phyloP scores from a whole-genome alignment of 1,284 basidiomycete genomes.

The Dichomitus squalens region DNA sequence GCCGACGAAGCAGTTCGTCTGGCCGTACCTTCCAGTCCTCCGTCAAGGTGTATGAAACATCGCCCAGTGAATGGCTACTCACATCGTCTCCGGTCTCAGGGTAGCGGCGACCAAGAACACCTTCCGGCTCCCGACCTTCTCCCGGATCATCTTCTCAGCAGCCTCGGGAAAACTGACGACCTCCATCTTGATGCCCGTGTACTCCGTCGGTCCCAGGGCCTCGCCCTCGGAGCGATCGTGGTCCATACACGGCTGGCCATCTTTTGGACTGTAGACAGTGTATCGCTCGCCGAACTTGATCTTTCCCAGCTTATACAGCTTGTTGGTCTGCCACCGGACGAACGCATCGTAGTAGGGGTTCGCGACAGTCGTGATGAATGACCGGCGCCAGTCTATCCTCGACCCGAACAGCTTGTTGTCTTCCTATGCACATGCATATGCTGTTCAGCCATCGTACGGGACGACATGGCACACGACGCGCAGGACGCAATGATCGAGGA shows the following conservation, averaged over 20 bases:
- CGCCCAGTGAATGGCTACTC: slow-evolving; percentile 32
- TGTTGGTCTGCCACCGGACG: slow-evolving; percentile 98
- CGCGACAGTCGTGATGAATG: slow-evolving; percentile 93
- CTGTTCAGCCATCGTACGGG: neutral
- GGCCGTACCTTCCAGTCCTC: slow-evolving; percentile 77
- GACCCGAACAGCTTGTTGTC: slow-evolving; percentile 91
- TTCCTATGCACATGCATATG: slow-evolving; percentile 41
- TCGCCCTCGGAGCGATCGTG: slow-evolving; percentile 98
- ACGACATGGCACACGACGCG: neutral
- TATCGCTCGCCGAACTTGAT: slow-evolving; percentile 99
- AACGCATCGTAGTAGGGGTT: slow-evolving; percentile 99
- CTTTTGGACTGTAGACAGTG: slow-evolving; percentile 99
- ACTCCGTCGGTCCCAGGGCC: slow-evolving; percentile 94
- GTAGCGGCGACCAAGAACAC: slow-evolving; percentile 96
- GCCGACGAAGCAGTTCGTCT: slow-evolving; percentile 98
- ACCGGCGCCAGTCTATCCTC: slow-evolving; percentile 96
- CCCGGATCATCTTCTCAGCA: slow-evolving; percentile 63
- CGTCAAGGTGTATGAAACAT: neutral
- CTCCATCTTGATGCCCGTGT: slow-evolving; percentile 95
- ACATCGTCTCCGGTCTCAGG: slow-evolving; percentile 97
- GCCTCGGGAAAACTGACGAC: slow-evolving; percentile 80
- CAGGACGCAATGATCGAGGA: slow-evolving; percentile 14
- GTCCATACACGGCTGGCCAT: slow-evolving; percentile 99
- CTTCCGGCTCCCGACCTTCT: slow-evolving; percentile 76
- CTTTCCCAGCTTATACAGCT: slow-evolving; percentile 82